These are phyloP conservation scores for Physcomitrium patens DNA, from an alignment of 225 moss, liverwort and hornwort species.

Conservation along the genomic window DNA sequence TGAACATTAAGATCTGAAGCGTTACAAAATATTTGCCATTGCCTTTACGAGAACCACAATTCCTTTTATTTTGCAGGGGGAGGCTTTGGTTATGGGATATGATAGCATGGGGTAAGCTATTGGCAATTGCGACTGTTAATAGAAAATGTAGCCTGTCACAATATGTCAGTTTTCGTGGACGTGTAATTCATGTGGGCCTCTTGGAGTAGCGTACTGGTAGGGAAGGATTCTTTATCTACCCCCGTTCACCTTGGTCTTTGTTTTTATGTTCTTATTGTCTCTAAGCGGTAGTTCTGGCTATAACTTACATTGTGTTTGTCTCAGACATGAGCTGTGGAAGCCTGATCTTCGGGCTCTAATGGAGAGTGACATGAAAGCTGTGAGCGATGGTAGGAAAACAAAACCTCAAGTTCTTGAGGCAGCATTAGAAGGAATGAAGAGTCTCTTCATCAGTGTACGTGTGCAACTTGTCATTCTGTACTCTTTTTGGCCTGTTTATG, in stretches of 20 bases:
- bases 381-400: conserved; percentile 94
- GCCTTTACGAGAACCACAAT: conserved; percentile 27
- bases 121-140: neutral
- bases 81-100: conserved; percentile 98
- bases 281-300: conserved; percentile 1
- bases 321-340: conserved; percentile 95
- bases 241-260: neutral
- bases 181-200: neutral
- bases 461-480: conserved; percentile 20
- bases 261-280: conserved; percentile 5
- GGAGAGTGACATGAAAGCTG: conserved; percentile 99
- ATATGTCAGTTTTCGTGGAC: neutral
- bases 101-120: conserved; percentile 90
- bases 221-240: neutral
- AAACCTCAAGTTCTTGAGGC: conserved; percentile 83
- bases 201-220: conserved; percentile 1
- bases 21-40: conserved; percentile 1
- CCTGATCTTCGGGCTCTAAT: conserved; percentile 94
- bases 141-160: neutral
- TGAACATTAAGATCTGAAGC: neutral
- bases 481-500: neutral
- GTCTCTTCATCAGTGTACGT: conserved; percentile 86
- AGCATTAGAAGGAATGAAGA: conserved; percentile 89
- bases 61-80: conserved; percentile 68
- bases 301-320: conserved; percentile 20